Percentiles rank a stretch among this genome's conserved stretches.
These are phyloP conservation scores for Trichoderma semiorbis DNA, from an alignment of 2,329 filamentous ascomycete genomes.

Conservation along the genomic window DNA sequence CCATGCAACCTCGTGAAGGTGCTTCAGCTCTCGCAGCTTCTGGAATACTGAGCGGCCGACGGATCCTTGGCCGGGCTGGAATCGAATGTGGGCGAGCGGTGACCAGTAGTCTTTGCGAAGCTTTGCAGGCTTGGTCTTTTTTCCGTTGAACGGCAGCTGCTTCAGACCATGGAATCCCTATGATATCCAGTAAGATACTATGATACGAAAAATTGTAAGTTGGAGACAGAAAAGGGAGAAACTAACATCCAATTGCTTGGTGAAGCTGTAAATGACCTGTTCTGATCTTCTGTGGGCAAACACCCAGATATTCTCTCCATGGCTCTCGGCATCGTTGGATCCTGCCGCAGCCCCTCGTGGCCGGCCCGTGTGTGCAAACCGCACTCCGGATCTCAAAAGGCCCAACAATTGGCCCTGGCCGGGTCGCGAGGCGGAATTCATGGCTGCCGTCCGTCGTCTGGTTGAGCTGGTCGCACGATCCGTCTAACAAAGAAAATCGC, in stretches of 20 bases:
- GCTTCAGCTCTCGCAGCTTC: slow-evolving; percentile 62
- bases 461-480: slow-evolving; percentile 18
- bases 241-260: slow-evolving; percentile 44
- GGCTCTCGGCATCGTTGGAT: slow-evolving; percentile 36
- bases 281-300: slow-evolving; percentile 49
- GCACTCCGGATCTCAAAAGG: slow-evolving; percentile 41
- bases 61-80: slow-evolving; percentile 48
- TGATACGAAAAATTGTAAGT: too few species aligned
- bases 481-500: slow-evolving; percentile 20
- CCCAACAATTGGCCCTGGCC: slow-evolving; percentile 43
- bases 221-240: neutral
- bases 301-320: slow-evolving; percentile 58
- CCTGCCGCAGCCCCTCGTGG: slow-evolving; percentile 24
- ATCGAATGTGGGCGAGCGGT: slow-evolving; percentile 57
- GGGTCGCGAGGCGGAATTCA: slow-evolving; percentile 36
- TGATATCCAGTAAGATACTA: neutral
- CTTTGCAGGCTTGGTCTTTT: slow-evolving; percentile 60
- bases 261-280: slow-evolving; percentile 52
- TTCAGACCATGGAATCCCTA: slow-evolving; percentile 46
- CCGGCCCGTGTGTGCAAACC: slow-evolving; percentile 33
- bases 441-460: slow-evolving; percentile 29
- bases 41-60: slow-evolving; percentile 59
- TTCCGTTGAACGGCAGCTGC: slow-evolving; percentile 63
- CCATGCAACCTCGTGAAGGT: slow-evolving; percentile 62
- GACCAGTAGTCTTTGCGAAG: slow-evolving; percentile 67